phyloP scores from a whole-genome alignment of 805 yeast species.

The Candida hungchunana region DNA sequence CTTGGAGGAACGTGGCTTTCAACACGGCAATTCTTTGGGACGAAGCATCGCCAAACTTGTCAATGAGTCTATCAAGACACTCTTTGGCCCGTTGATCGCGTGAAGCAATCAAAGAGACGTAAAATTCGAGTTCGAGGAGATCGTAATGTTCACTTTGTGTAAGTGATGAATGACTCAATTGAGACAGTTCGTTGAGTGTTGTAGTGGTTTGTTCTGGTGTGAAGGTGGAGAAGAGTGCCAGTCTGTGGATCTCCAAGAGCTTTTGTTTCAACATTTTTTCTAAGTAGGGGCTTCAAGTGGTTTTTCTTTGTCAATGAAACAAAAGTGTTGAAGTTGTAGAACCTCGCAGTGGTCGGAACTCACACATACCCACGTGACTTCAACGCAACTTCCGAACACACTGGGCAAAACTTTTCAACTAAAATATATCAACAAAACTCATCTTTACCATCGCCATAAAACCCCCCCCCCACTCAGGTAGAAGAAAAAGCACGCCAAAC shows the following conservation, averaged over 20 bases:
- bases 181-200: slow-evolving; percentile 29
- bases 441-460: no score
- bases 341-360: not conserved
- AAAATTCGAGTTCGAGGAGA: slow-evolving; percentile 69
- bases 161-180: slow-evolving; percentile 20
- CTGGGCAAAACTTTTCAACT: no score
- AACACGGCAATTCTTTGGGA: slow-evolving; percentile 55
- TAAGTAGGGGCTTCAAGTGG: no score
- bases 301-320: no score
- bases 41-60: slow-evolving; percentile 55
- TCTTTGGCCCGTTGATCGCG: slow-evolving; percentile 70
- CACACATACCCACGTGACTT: not conserved
- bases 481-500: not conserved
- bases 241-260: slow-evolving; percentile 44
- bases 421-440: no score
- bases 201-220: slow-evolving; percentile 39
- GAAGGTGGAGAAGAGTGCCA: slow-evolving; percentile 47
- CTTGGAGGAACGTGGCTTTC: slow-evolving; percentile 53
- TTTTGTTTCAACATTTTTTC: slow-evolving; percentile 34
- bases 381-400: not conserved
- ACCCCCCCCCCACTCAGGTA: slow-evolving; percentile 27
- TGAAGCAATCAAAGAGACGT: slow-evolving; percentile 53
- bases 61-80: slow-evolving; percentile 58
- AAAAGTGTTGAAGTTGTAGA: not conserved
- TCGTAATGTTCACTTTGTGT: slow-evolving; percentile 43